These are phyloP conservation scores for Zygosaccharomyces siamensis DNA, from an alignment of 805 yeast species.

Conservation along the genomic window DNA sequence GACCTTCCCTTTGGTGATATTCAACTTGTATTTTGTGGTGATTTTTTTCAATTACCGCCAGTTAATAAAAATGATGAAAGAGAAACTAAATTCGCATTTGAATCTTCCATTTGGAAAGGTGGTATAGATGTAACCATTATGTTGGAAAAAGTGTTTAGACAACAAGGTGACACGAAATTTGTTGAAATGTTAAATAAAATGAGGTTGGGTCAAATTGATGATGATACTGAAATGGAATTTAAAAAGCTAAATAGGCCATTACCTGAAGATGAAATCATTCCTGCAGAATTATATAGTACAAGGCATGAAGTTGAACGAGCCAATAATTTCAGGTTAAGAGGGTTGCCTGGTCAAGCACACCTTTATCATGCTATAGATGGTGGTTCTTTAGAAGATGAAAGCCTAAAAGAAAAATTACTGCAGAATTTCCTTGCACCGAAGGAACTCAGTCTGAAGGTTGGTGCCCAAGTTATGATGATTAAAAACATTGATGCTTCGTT, in stretches of 20 bases:
- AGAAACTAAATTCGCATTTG: conserved; percentile 55
- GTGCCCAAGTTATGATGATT: conserved; percentile 80
- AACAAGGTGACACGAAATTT: conserved; percentile 65
- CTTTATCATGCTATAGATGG: conserved; percentile 51
- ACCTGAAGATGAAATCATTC: conserved; percentile 54
- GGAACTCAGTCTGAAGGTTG: conserved; percentile 51
- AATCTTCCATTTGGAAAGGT: conserved; percentile 56
- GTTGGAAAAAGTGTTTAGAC: conserved; percentile 65
- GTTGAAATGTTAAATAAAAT: conserved; percentile 72
- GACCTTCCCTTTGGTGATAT: conserved; percentile 72
- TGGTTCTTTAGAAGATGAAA: conserved; percentile 43
- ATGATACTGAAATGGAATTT: conserved; percentile 47
- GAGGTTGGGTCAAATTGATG: conserved; percentile 56
- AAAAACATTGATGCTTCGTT: conserved; percentile 67
- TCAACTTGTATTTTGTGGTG: conserved; percentile 73
- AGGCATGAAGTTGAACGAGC: conserved; percentile 67
- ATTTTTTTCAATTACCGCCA: conserved; percentile 79
- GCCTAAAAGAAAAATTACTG: conserved; percentile 42
- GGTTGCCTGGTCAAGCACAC: conserved; percentile 42
- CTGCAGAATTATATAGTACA: conserved; percentile 73
- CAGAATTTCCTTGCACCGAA: conserved; percentile 61
- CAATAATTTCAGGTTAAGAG: conserved; percentile 46
- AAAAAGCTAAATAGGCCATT: conserved; percentile 48
- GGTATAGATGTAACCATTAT: conserved; percentile 55
- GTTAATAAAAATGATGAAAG: conserved; percentile 30